Base-by-base conservation (phyloP, 1,284 basidiomycete species). In the Puccinia polysora region DNA sequence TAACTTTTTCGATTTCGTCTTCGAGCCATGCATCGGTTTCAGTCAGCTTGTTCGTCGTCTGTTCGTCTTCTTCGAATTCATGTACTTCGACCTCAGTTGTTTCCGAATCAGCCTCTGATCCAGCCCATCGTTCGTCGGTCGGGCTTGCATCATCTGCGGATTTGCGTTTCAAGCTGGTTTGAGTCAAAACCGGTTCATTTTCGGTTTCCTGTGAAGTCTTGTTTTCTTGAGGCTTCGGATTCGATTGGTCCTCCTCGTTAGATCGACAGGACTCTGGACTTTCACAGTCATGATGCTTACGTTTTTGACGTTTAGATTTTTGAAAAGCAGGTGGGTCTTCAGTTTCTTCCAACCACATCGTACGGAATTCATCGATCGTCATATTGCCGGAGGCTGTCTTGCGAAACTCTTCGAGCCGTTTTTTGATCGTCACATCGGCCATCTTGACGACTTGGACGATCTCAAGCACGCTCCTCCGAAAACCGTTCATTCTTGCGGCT, bases 401-500 rank as follows among this genome's bases (percentile, higher is more conserved):
- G 77, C 88, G 90, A 82, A 98, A 99, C 81, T 99, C 96, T 28
- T 94, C 89, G n/a, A 98, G 82, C 18, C 96, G 86, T 80, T 95
- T 95, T 81, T 89, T 88, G 68, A 99, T 82, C 2, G 96, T 98
- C 6, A 88, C 88, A 76, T 97, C 93, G 30, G 94, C 92, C 75
- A 97, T 97, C 82, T 98, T 98, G 76, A 98, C 96, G 7, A 98
- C 93, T 52, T 81, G 80, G 12, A 97, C 93, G 65, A 99, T 89
- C 81, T 99, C 96, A 78, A 94, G 89, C 1, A 97, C 85, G 25
- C 88, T 90, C 53, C 96, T 84, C 45, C 94, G 84, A 78, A 96
- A 98, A 79, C 97, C 93, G 81, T 96, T 97, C 96, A 99, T 98
- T 23, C 96, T 87, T 36, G 93, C 95, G 0, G 96, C 96, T 20